These are phyloP conservation scores for Neoarthrinium moseri DNA, from an alignment of 2,329 filamentous ascomycete species.

Conservation along the genomic window DNA sequence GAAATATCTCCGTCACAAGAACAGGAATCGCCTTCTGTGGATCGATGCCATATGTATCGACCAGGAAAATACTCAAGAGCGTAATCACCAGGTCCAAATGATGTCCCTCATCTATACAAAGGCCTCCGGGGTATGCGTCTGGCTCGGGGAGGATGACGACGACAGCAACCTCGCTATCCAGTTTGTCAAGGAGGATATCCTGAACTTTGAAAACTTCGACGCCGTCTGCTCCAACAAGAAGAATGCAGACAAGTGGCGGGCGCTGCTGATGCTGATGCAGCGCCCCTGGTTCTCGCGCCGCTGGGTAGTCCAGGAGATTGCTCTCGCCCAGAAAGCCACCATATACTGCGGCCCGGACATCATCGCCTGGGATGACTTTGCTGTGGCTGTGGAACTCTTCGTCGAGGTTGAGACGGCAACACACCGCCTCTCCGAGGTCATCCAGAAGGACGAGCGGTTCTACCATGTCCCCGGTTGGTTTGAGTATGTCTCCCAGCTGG, in stretches of 20 bases:
- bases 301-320: conserved; percentile 43
- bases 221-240: conserved; percentile 16
- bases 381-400: conserved; percentile 35
- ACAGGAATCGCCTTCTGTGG: conserved; percentile 1
- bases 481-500: conserved; percentile 31
- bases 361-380: conserved; percentile 35
- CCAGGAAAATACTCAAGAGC: conserved; percentile 2
- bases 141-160: background rate
- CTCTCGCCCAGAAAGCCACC: conserved; percentile 28
- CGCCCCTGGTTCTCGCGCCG: conserved; percentile 37
- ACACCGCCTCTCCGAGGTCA: conserved; percentile 30
- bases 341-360: conserved; percentile 35
- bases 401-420: conserved; percentile 35
- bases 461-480: conserved; percentile 28
- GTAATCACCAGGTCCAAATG: conserved; percentile 2
- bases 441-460: conserved; percentile 27
- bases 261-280: conserved; percentile 33
- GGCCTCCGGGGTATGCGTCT: background rate
- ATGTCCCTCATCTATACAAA: conserved; percentile 5
- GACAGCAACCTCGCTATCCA: background rate
- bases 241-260: conserved; percentile 24
- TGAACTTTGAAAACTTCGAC: background rate
- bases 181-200: background rate
- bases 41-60: conserved; percentile 10
- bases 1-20: background rate